Percentiles rank a stretch among this genome's conserved stretches.
These are phyloP conservation scores for Pythium guiyangense DNA, from an alignment of 352 stramenopile species.

Conservation along the genomic window DNA sequence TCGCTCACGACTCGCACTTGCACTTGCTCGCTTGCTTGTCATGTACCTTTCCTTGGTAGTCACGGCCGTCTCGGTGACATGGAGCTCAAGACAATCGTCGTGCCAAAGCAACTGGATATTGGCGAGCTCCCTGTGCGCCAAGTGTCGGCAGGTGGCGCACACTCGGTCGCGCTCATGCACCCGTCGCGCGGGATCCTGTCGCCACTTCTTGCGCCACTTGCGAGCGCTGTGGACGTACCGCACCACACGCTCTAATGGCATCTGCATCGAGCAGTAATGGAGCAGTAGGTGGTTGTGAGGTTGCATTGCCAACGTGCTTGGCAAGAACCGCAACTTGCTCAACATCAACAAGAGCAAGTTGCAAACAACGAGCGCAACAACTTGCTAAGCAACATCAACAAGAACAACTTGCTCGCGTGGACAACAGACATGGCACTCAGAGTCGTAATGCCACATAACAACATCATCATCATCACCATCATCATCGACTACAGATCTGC, in stretches of 20 bases:
- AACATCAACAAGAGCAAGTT: no score
- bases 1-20: background rate
- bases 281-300: no score
- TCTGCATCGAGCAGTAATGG: no score
- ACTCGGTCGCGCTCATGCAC: constrained; percentile 74
- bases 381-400: no score
- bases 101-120: constrained; percentile 53
- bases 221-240: constrained; percentile 22
- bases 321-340: no score
- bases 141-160: constrained; percentile 64
- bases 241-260: constrained; percentile 8
- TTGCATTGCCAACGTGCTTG: no score
- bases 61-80: constrained; percentile 61
- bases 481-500: background rate
- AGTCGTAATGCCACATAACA: background rate
- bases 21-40: constrained; percentile 2
- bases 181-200: constrained; percentile 47
- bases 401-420: no score
- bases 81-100: constrained; percentile 45
- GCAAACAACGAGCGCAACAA: no score
- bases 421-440: no score
- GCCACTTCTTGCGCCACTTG: constrained; percentile 47
- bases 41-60: background rate
- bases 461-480: background rate
- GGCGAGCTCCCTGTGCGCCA: constrained; percentile 56